phyloP scores from a whole-genome alignment of 805 yeast species.

The Candida incommunis region DNA sequence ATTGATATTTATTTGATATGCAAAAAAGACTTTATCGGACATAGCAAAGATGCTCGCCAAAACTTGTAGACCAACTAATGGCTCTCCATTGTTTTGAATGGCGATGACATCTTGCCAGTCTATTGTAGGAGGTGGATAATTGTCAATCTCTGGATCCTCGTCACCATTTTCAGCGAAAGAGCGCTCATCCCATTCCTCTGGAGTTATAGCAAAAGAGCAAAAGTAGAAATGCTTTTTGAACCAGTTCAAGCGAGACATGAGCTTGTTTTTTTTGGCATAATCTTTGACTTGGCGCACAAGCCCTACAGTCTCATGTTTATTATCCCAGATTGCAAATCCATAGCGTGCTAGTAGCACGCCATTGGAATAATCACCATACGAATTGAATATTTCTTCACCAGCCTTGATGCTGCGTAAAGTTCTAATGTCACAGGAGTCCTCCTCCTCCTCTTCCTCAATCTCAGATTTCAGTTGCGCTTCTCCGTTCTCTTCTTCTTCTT shows the following conservation, averaged over 20 bases:
- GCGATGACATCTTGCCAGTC: neutral
- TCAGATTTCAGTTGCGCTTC: slow-evolving; percentile 13
- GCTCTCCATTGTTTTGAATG: neutral
- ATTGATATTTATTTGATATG: neutral
- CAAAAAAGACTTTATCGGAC: slow-evolving; percentile 1
- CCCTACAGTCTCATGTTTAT: slow-evolving; percentile 38
- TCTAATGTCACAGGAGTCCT: slow-evolving; percentile 55
- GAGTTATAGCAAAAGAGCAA: neutral
- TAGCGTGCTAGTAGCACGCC: slow-evolving; percentile 56
- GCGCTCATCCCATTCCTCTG: slow-evolving; percentile 1
- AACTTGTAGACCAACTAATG: neutral
- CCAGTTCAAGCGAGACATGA: slow-evolving; percentile 2
- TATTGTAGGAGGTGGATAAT: neutral
- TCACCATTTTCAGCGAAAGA: neutral
- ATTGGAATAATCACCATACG: slow-evolving; percentile 67
- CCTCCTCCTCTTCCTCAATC: slow-evolving; percentile 15
- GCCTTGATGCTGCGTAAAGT: slow-evolving; percentile 28
- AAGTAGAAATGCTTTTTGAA: slow-evolving; percentile 1
- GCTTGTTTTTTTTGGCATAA: slow-evolving; percentile 6
- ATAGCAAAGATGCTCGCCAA: neutral
- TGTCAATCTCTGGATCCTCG: neutral
- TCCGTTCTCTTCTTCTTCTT: slow-evolving; percentile 14
- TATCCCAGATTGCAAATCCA: slow-evolving; percentile 54
- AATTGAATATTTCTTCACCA: slow-evolving; percentile 59
- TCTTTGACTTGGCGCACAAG: neutral